These are phyloP conservation scores for Phytomonas francai DNA, from an alignment of 208 protist genomes.

Conservation along the genomic window DNA sequence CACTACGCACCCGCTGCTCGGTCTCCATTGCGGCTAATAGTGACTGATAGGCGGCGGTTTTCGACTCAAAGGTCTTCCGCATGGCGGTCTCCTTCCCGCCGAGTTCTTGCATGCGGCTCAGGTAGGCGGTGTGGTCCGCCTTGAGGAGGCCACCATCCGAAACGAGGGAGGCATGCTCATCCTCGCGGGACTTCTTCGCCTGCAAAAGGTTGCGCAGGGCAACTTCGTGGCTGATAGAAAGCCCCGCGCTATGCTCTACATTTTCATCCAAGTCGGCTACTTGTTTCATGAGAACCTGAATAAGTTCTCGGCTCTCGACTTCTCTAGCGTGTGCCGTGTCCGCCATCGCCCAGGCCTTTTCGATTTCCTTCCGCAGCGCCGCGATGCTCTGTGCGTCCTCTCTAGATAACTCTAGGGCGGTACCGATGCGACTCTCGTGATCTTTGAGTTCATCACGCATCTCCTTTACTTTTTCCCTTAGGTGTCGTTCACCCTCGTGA, in stretches of 20 bases:
- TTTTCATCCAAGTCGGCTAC: conserved; percentile 90
- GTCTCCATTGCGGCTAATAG: conserved; percentile 55
- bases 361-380: conserved; percentile 91
- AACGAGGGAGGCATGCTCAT: conserved; percentile 76
- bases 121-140: conserved; percentile 53
- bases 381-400: conserved; percentile 95
- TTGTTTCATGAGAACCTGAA: conserved; percentile 92
- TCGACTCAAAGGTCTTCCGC: conserved; percentile 20
- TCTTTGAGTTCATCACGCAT: conserved; percentile 92
- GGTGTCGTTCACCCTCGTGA: conserved; percentile 95
- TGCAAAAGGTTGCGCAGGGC: conserved; percentile 92
- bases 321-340: conserved; percentile 96
- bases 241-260: conserved; percentile 90
- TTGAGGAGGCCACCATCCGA: conserved; percentile 38
- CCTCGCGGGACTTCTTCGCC: conserved; percentile 89
- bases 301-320: conserved; percentile 91
- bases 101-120: conserved; percentile 11
- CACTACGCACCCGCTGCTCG: conserved; percentile 59
- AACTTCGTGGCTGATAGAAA: conserved; percentile 92
- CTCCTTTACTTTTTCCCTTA: conserved; percentile 92
- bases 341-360: conserved; percentile 97
- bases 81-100: conserved; percentile 12
- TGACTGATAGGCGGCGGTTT: conserved; percentile 41
- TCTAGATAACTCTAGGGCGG: conserved; percentile 92
- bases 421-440: conserved; percentile 95